Percentiles rank a stretch among this genome's conserved stretches.
phyloP scores from a whole-genome alignment of 2,329 filamentous ascomycete genomes.

The Calonectria pseudoturangicola region DNA sequence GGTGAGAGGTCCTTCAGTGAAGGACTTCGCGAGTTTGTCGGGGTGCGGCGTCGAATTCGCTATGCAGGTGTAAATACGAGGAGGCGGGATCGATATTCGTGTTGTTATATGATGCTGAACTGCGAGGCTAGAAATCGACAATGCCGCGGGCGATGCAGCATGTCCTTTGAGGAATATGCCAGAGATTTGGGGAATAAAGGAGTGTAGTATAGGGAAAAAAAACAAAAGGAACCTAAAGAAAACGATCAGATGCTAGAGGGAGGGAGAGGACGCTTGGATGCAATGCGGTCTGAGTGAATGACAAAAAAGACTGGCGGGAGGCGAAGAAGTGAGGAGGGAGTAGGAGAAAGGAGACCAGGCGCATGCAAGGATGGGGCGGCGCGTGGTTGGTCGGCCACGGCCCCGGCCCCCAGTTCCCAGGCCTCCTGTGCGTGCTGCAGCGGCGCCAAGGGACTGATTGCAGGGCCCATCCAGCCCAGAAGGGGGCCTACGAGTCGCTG shows the following conservation, averaged over 20 bases:
- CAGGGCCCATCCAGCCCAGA: not conserved
- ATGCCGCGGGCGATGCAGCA: constrained; percentile 54
- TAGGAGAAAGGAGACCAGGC: constrained; percentile 46
- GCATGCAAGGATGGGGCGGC: constrained; percentile 44
- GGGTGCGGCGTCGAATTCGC: constrained; percentile 3
- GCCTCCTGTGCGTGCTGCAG: constrained; percentile 24
- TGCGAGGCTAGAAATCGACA: constrained; percentile 52
- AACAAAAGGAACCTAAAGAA: constrained; percentile 37
- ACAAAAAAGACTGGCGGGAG: constrained; percentile 30
- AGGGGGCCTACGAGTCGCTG: constrained; percentile 3
- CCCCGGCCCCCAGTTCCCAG: constrained; percentile 16
- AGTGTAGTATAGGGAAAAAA: constrained; percentile 37
- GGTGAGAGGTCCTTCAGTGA: constrained; percentile 16
- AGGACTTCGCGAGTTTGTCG: not conserved
- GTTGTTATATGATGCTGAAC: constrained; percentile 52
- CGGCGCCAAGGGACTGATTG: constrained; percentile 13
- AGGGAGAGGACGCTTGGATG: constrained; percentile 50
- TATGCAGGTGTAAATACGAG: not conserved
- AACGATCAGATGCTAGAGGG: constrained; percentile 37
- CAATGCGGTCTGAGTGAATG: constrained; percentile 44
- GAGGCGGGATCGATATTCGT: constrained; percentile 33
- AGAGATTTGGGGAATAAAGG: constrained; percentile 31
- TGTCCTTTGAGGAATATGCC: constrained; percentile 49
- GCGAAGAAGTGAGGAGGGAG: constrained; percentile 29
- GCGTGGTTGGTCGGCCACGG: constrained; percentile 26